These are phyloP conservation scores for Sporothrix curviconia DNA, from an alignment of 2,329 filamentous ascomycete species.

Conservation along the genomic window DNA sequence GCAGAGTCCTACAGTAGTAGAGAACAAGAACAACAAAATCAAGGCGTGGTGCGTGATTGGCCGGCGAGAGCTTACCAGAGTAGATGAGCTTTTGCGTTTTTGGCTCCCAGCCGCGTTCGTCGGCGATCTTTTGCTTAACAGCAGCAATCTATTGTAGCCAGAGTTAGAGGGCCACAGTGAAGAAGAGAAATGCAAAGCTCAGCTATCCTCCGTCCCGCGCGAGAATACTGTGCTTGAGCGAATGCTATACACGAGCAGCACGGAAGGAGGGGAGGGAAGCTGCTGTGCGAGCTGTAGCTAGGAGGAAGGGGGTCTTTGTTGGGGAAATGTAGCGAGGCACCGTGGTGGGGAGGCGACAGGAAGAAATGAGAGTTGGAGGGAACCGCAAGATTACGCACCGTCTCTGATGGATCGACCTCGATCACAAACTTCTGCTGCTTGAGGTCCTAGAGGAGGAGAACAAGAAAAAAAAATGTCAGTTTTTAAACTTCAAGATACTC, in stretches of 20 bases:
- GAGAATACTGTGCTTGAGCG: too few species aligned
- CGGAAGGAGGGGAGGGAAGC: slow-evolving; percentile 8
- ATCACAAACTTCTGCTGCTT: slow-evolving; percentile 98
- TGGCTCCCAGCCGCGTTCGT: slow-evolving; percentile 91
- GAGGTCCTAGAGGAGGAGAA: slow-evolving; percentile 63
- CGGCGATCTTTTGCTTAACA: slow-evolving; percentile 86
- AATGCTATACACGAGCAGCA: too few species aligned
- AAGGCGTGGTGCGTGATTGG: too few species aligned
- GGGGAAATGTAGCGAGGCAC: too few species aligned
- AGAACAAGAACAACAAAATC: too few species aligned
- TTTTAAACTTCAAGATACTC: background rate
- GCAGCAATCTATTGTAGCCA: slow-evolving; percentile 79
- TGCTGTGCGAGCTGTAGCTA: slow-evolving; percentile 11
- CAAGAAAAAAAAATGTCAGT: slow-evolving; percentile 15
- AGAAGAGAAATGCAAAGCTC: too few species aligned
- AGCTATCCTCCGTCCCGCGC: too few species aligned
- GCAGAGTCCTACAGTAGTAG: too few species aligned
- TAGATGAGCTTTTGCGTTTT: slow-evolving; percentile 95
- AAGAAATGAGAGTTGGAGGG: slow-evolving; percentile 19
- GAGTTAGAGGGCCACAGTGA: too few species aligned
- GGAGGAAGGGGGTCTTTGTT: background rate
- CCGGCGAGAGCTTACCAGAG: slow-evolving; percentile 59
- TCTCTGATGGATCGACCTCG: slow-evolving; percentile 87
- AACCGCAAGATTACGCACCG: slow-evolving; percentile 53
- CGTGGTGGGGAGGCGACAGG: slow-evolving; percentile 9